Evolutionary conservation across 768 basidiomycete genomes (phyloP), one percentile per base, ranked within the genome.

Genomic region (Hypsizygus marmoreus): DNA sequence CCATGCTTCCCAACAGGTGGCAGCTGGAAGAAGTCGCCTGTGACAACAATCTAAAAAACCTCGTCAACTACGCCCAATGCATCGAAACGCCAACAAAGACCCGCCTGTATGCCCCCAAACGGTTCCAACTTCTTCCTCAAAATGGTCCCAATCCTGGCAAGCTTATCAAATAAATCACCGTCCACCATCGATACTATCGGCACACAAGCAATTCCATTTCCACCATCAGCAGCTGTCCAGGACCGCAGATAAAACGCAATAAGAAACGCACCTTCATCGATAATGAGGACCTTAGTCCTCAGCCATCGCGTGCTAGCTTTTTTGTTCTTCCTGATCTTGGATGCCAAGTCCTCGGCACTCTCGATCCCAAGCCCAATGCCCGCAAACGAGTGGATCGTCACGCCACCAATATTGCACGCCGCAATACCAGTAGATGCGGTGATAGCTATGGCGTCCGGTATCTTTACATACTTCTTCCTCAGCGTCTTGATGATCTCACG

Each of bases 21-120:
- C 4, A 99, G 79, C 63, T 99, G 95, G 71, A 98, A 97, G 71
- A 98, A 98, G 62, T 99, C 97, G 6, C 97, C 97, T 1, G 94
- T 95, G 17, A 97, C 85, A 49, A 98, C 75, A 30, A 97, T 68
- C 89, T 93, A 60, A 6, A 41, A 17, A 9, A 28, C 34, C 6
- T 42, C 30, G 14, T 36, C 2, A 30, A 23, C 10, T 23, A 29
- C 14, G 19, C 50, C 9, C 26, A 0, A 17, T 32, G 22, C n/a
- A n/a, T n/a, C n/a, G n/a, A n/a, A n/a, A n/a, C n/a, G n/a, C 25
- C 1, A 24, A 13, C 11, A 2, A 39, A 11, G 12, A 43, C 62
- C 8, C 26, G 88, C 88, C 75, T 98, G 95, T 20, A 98, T 95
- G 2, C 92, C 97, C 28, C 97, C 97, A 49, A 97, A 98, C 0